Evolutionary conservation across 179 eudicot species (phyloP), one percentile per base, ranked within the genome.

Genomic region (Monotropa hypopitys): DNA sequence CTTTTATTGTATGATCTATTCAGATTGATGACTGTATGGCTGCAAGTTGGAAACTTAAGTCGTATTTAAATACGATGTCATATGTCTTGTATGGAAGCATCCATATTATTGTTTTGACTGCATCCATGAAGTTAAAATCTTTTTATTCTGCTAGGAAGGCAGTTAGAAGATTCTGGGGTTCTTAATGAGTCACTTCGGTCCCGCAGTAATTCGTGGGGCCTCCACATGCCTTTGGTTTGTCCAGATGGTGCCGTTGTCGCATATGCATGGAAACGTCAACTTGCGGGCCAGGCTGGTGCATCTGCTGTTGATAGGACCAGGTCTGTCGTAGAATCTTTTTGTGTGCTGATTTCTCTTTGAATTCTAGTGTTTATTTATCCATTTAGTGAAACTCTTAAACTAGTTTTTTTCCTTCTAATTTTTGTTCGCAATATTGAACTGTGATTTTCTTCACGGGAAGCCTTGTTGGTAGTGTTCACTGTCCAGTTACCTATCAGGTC

Each of bases 231-330:
- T 74, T 84, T 95, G 84, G 97, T 95, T 77, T 95, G 99, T 80
- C 99, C 99, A 65, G 99, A 95, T 88, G 97, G 97, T 51, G 97
- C 99, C 50, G 99, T 93, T 82, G 99, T 93, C 86, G 99, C 99
- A 50, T 95, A 95, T 83, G 99, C 99, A 28, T 95, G 99, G 99
- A 95, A 95, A 84, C 91, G 99, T 16, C 99, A 95, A 85, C 99
- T 95, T 89, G 99, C 99, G 84, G 99, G 99, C 73, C 99, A 95
- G 86, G 99, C 99, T 81, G 99, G 99, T 79, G 97, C 99, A 82
- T 93, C 99, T 78, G 97, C 99, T 40, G 99, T 95, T 78, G 99
- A 93, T 80, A 87, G 99, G 81, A 95, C 99, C 70, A 90, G 97
- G 98, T 94, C 61, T 76, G 47, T 54, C 75, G 33, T 35, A 20